phyloP scores from a whole-genome alignment of 1,284 basidiomycete species.

The Grifola frondosa region DNA sequence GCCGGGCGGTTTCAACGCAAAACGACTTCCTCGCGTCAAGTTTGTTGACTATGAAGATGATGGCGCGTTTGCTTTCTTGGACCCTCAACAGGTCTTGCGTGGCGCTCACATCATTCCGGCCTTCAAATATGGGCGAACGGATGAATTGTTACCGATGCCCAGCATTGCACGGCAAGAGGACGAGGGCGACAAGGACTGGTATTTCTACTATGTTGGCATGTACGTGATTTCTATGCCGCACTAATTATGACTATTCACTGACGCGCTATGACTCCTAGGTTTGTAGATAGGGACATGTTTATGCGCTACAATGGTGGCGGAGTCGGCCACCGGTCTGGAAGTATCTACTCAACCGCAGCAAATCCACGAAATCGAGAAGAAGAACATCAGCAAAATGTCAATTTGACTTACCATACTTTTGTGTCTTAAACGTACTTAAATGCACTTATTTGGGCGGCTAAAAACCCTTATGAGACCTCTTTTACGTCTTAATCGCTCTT shows the following conservation, averaged over 20 bases:
- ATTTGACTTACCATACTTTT: too few relatives aligned
- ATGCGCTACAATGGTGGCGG: conserved; percentile 7
- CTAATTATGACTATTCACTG: background rate
- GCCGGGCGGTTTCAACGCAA: background rate
- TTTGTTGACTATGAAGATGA: conserved; percentile 1
- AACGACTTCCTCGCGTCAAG: background rate
- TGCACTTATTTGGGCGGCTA: too few relatives aligned
- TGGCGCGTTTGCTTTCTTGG: conserved; percentile 2
- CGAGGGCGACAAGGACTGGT: background rate
- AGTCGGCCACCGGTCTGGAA: conserved; percentile 4
- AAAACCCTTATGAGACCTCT: too few relatives aligned
- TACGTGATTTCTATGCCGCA: background rate
- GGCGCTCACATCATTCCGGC: conserved; percentile 5
- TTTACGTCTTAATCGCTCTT: too few relatives aligned
- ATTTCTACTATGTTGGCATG: conserved; percentile 6
- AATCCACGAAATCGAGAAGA: too few relatives aligned
- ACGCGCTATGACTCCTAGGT: background rate
- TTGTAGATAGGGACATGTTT: conserved; percentile 5
- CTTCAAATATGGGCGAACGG: background rate
- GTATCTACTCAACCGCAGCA: too few relatives aligned
- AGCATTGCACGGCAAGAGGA: background rate
- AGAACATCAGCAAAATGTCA: too few relatives aligned
- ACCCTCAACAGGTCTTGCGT: conserved; percentile 6
- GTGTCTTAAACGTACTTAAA: too few relatives aligned
- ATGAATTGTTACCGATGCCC: background rate